These are phyloP conservation scores for Trichosanthes truncata DNA, from an alignment of 306 rosid species.

Conservation along the genomic window DNA sequence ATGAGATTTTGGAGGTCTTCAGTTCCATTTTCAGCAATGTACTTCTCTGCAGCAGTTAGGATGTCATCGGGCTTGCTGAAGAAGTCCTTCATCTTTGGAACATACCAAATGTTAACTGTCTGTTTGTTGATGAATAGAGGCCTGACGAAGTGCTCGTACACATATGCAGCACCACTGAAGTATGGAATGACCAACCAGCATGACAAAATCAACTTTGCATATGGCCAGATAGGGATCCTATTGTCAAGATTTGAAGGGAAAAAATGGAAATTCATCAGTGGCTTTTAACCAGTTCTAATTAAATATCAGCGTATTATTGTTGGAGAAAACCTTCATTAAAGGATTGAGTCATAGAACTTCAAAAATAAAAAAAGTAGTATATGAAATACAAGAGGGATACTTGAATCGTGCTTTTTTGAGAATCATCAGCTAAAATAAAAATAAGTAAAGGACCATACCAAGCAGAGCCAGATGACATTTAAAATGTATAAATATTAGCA, in stretches of 20 bases:
- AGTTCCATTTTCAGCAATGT: conserved; percentile 72
- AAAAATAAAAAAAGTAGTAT: too few species aligned
- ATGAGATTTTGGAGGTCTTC: conserved; percentile 59
- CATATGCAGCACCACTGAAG: conserved; percentile 88
- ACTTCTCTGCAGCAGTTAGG: conserved; percentile 79
- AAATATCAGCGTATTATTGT: background rate
- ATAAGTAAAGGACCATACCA: background rate
- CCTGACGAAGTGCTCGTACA: conserved; percentile 81
- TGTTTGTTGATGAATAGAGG: conserved; percentile 63
- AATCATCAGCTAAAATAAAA: background rate
- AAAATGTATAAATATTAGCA: background rate
- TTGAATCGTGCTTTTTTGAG: background rate
- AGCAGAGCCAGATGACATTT: background rate
- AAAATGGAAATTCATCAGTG: background rate
- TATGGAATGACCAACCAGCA: conserved; percentile 95
- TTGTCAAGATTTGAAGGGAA: conserved; percentile 10
- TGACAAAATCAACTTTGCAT: conserved; percentile 66
- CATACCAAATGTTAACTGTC: conserved; percentile 80
- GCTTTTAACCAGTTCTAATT: background rate
- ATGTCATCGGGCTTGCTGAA: conserved; percentile 52
- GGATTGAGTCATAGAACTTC: background rate
- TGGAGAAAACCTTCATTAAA: background rate
- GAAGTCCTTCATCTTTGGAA: conserved; percentile 68
- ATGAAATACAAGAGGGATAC: background rate
- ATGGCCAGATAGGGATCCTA: conserved; percentile 97